Evolutionary conservation across 2,329 filamentous ascomycete species (phyloP).

Genomic region (Monilinia vaccinii-corymbosi): DNA sequence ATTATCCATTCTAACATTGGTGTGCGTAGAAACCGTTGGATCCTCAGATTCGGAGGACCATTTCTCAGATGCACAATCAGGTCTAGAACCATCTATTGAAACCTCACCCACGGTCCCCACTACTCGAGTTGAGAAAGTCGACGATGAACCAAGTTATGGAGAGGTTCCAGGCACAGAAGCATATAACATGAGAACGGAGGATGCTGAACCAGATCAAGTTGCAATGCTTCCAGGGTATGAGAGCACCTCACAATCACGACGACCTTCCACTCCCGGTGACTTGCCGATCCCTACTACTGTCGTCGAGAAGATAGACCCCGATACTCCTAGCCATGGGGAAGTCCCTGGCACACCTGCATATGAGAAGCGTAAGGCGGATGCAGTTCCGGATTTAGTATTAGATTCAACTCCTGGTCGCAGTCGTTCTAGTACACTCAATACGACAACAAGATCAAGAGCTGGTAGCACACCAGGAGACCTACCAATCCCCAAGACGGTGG

Average conservation of each 20-base stretch:
- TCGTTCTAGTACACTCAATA: constrained; percentile 14
- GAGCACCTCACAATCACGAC: not conserved
- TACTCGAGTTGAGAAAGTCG: constrained; percentile 49
- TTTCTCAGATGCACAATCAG: constrained; percentile 58
- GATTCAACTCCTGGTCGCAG: constrained; percentile 19
- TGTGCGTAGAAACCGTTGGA: constrained; percentile 30
- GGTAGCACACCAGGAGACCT: constrained; percentile 27
- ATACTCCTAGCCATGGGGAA: constrained; percentile 49
- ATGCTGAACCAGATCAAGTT: constrained; percentile 53
- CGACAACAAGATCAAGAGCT: constrained; percentile 19
- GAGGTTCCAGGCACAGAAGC: constrained; percentile 54
- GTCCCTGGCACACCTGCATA: constrained; percentile 52
- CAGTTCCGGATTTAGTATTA: constrained; percentile 52
- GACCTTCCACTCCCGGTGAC: constrained; percentile 21
- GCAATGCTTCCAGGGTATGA: constrained; percentile 28
- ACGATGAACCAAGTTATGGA: constrained; percentile 48
- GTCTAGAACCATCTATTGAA: constrained; percentile 32
- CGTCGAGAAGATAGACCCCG: constrained; percentile 46
- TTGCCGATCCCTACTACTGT: constrained; percentile 46
- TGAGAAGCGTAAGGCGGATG: constrained; percentile 45
- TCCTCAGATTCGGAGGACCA: constrained; percentile 58
- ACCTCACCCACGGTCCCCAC: constrained; percentile 43
- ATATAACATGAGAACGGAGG: constrained; percentile 44
- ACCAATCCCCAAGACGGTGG: constrained; percentile 49
- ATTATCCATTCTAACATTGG: not conserved